Percentiles rank a stretch among this genome's conserved stretches.
phyloP scores from a whole-genome alignment of 768 basidiomycete genomes.

The Lactifluus volemus region DNA sequence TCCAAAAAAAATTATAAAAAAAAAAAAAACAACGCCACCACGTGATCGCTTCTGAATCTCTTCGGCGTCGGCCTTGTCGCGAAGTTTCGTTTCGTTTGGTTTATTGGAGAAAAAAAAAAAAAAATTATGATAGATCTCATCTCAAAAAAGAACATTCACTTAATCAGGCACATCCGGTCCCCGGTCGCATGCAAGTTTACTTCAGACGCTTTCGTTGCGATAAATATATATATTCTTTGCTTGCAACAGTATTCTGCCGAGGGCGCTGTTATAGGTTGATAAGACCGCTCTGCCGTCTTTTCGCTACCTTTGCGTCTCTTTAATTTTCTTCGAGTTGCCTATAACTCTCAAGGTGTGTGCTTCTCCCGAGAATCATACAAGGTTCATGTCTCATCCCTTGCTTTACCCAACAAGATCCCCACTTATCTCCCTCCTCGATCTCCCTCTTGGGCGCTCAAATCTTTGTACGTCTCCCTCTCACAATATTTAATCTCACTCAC shows the following conservation, averaged over 20 bases:
- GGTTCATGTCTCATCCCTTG: slow-evolving; percentile 17
- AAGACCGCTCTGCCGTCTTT: slow-evolving; percentile 10
- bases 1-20: not conserved
- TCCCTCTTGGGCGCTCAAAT: slow-evolving; percentile 14
- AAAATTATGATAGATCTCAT: slow-evolving; percentile 6
- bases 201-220: slow-evolving; percentile 3
- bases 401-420: slow-evolving; percentile 15
- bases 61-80: slow-evolving; percentile 12
- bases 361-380: slow-evolving; percentile 18
- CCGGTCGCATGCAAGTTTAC: slow-evolving; percentile 11
- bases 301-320: slow-evolving; percentile 5
- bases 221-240: slow-evolving; percentile 3
- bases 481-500: slow-evolving; percentile 16
- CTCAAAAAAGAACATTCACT: slow-evolving; percentile 15
- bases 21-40: slow-evolving; percentile 8
- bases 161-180: slow-evolving; percentile 16
- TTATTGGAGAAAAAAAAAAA: slow-evolving; percentile 3
- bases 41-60: slow-evolving; percentile 9
- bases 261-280: slow-evolving; percentile 13
- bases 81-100: not conserved
- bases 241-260: slow-evolving; percentile 7
- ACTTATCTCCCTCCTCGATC: slow-evolving; percentile 19
- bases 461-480: slow-evolving; percentile 10
- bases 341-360: slow-evolving; percentile 9
- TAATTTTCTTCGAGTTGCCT: slow-evolving; percentile 1